Evolutionary conservation across 768 basidiomycete species (phyloP).

Genomic region (Lenzites betulinus): DNA sequence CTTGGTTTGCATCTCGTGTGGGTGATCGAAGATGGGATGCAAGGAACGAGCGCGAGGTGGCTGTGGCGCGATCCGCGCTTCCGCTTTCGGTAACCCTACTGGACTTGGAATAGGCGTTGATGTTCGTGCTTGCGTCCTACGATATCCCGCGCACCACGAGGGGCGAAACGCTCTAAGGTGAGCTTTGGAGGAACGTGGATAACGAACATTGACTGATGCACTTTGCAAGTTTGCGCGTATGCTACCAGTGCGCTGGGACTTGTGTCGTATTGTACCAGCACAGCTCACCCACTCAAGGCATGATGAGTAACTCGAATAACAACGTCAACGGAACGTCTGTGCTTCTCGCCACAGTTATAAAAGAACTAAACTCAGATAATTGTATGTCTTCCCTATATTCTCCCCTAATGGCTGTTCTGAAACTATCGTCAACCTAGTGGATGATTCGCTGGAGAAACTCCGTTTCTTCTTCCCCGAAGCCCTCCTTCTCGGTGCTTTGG

Average conservation of each 20-base stretch:
- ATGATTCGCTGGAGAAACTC: conserved; percentile 58
- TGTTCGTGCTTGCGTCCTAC: neutral
- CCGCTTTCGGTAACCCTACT: neutral
- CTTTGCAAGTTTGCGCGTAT: too few species aligned
- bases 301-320: neutral
- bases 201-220: too few species aligned
- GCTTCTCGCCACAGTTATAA: neutral
- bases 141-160: neutral
- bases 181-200: too few species aligned
- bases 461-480: conserved; percentile 61
- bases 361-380: conserved; percentile 1
- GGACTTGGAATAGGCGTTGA: neutral
- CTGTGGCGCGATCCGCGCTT: neutral
- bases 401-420: neutral
- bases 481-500: conserved; percentile 68
- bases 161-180: neutral
- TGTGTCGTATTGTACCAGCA: too few species aligned
- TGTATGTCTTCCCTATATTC: neutral
- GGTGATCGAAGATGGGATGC: neutral
- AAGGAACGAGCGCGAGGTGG: neutral
- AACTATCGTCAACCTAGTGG: conserved; percentile 32
- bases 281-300: neutral
- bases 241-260: too few species aligned
- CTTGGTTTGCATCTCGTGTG: neutral
- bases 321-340: neutral